Conservation (phyloP, 352 stramenopile species). For the Phytophthora crassamura region DNA sequence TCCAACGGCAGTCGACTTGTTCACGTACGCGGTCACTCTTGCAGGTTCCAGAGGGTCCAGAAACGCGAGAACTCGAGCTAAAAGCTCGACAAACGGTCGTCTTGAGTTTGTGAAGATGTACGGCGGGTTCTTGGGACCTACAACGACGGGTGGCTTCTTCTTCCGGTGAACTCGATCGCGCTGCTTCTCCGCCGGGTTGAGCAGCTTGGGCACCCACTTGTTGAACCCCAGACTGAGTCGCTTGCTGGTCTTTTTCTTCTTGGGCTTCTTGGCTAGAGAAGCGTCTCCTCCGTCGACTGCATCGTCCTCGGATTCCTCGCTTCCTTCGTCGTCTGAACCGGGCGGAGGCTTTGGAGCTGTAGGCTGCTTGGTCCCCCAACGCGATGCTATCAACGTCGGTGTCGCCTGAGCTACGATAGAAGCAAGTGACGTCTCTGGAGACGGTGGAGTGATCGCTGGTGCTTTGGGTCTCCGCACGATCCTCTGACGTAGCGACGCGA, state of each 20-base stretch:
- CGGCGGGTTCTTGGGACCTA: constrained; percentile 15
- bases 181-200: constrained; percentile 43
- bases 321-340: constrained; percentile 22
- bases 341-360: constrained; percentile 29
- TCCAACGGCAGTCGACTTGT: constrained; percentile 33
- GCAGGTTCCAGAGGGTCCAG: constrained; percentile 40
- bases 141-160: constrained; percentile 29
- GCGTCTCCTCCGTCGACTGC: background rate
- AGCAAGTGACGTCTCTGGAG: background rate
- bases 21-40: constrained; percentile 41
- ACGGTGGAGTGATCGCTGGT: constrained; percentile 10
- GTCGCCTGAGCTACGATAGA: background rate
- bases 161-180: constrained; percentile 46
- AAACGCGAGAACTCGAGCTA: constrained; percentile 50
- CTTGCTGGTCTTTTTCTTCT: constrained; percentile 22
- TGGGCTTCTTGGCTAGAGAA: constrained; percentile 1
- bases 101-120: constrained; percentile 34
- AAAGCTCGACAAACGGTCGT: constrained; percentile 24
- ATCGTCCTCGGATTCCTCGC: constrained; percentile 22
- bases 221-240: constrained; percentile 23
- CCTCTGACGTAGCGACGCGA: constrained; percentile 24
- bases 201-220: constrained; percentile 54
- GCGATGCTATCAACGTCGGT: background rate
- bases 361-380: background rate
- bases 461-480: constrained; percentile 20